These are phyloP conservation scores for Tetracentron sinense DNA, from an alignment of 164 flowering plant genomes.

Conservation along the genomic window DNA sequence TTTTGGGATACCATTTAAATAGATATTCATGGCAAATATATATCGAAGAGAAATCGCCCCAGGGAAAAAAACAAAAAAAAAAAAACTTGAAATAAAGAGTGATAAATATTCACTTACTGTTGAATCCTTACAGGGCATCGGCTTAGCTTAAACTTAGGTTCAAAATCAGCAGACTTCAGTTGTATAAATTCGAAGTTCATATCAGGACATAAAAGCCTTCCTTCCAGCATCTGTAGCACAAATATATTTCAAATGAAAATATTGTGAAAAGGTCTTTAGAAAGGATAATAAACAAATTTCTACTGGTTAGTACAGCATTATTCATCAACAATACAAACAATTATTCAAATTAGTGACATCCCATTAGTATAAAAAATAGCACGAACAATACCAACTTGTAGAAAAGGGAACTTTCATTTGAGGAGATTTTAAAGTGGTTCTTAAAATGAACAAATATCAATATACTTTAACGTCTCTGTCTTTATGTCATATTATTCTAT, in stretches of 20 bases:
- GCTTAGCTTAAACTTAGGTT: conserved; percentile 31
- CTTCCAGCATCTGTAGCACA: conserved; percentile 47
- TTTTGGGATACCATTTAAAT: background rate
- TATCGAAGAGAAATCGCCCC: too few species aligned
- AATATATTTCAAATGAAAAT: background rate
- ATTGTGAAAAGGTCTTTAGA: background rate
- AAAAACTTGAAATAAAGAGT: background rate
- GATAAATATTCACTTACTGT: conserved; percentile 29
- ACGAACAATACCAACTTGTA: background rate
- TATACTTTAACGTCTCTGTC: too few species aligned
- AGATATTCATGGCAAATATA: background rate
- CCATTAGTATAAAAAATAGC: background rate
- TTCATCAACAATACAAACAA: too few species aligned
- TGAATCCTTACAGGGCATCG: conserved; percentile 38
- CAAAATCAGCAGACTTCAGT: conserved; percentile 23
- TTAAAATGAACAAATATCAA: too few species aligned
- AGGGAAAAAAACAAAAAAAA: too few species aligned
- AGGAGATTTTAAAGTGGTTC: too few species aligned
- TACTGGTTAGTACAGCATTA: background rate
- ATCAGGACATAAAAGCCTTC: conserved; percentile 16
- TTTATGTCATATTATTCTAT: too few species aligned
- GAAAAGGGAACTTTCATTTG: background rate
- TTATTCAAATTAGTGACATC: background rate
- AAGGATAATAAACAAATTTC: background rate
- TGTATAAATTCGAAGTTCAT: conserved; percentile 14